Base-by-base conservation (phyloP, 352 stramenopile species). In the Achlya hypogyna region DNA sequence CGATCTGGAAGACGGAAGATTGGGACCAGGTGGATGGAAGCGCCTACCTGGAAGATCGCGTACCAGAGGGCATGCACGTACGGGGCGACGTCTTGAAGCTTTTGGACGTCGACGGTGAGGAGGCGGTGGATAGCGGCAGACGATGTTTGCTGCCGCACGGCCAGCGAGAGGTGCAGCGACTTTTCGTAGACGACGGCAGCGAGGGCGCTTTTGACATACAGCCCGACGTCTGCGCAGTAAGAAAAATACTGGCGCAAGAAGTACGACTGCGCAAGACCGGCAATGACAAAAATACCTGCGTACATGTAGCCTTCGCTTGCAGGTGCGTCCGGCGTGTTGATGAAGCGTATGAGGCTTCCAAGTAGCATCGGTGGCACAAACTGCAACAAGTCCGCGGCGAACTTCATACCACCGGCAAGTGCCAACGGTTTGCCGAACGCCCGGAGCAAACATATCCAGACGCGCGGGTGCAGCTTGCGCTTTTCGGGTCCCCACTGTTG, bases 11-110 rank as follows among this genome's bases (percentile, higher is more conserved):
- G 18, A 49, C 18, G 18, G 18, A 49, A 22, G 18, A 49, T 49
- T 20, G 22, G 18, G 18, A 49, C 18, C 42, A 49, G 22, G 42
- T 49, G 42, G 22, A 49, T 49, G 22, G n/a, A n/a, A n/a, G n/a
- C n/a, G n/a, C n/a, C 22, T 49, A 49, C 42, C 42, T 49, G 42
- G 22, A 49, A 22, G 22, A 49, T 49, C 22, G 42, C 89, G 53
- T 49, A 49, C 42, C 42, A 49, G 18, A 49, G 22, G 18, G 42
- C 42, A 49, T 49, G 42, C 42, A 49, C 69, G 74, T 98, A 98
- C 22, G 90, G 86, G 18, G 22, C 22, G 18, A 49, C 42, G 22
- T 49, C 42, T 20, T 49, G 42, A 18, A 49, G 22, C 18, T 22
- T 18, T 49, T 49, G 42, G 22, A 49, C 22, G 22, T 49, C 42